A percentile compares a stretch with the other conserved stretches of the same genome.
Conservation (phyloP, 108 stramenopile species). For the Nitzschia sp. region DNA sequence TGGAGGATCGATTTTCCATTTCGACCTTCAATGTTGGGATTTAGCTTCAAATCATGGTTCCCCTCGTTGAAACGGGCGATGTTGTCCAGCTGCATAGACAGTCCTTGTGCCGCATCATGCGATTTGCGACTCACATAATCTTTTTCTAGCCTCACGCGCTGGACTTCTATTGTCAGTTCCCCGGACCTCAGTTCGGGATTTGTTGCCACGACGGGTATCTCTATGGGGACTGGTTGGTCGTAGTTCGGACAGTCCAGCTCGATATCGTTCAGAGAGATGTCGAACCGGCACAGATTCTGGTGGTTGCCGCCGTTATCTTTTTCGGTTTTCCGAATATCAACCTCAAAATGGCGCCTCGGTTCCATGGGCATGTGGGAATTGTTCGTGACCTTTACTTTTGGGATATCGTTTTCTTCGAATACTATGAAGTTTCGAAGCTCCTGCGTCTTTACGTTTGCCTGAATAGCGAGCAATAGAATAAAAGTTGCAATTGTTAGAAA, state of each 20-base stretch:
- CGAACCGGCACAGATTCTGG: background rate
- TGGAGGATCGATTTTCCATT: background rate
- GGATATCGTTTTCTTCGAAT: background rate
- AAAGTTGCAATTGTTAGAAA: too few relatives aligned
- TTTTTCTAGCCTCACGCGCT: background rate
- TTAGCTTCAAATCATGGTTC: background rate
- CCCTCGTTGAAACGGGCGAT: conserved; percentile 6
- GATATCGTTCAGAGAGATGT: too few relatives aligned
- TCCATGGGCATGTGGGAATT: conserved; percentile 1
- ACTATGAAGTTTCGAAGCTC: background rate
- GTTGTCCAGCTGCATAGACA: background rate
- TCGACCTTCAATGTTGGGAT: background rate
- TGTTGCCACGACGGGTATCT: background rate
- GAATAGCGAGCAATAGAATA: too few relatives aligned
- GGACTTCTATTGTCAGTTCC: background rate
- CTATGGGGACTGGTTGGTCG: background rate
- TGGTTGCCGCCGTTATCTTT: background rate
- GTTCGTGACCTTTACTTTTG: background rate
- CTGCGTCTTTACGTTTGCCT: too few relatives aligned
- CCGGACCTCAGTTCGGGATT: background rate
- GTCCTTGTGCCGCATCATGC: background rate
- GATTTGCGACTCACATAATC: background rate
- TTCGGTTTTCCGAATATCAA: too few relatives aligned
- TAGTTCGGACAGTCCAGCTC: background rate
- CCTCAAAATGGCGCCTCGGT: background rate